Conservation (phyloP, 345 rosid genomes). For the Citrus medica region DNA sequence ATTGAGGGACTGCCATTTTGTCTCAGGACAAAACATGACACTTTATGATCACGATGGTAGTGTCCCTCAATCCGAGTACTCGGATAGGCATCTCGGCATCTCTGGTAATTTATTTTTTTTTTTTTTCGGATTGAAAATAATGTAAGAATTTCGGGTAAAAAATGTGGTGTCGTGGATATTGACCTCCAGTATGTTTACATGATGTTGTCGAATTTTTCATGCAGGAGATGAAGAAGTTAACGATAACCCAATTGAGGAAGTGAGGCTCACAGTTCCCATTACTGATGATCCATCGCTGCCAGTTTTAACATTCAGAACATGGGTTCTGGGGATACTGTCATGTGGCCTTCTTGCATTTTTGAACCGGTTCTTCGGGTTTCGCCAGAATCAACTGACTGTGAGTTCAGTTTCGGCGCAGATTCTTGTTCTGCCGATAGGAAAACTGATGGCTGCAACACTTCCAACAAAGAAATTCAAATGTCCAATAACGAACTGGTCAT, state of each 20-base stretch:
- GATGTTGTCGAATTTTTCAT: conserved; percentile 8
- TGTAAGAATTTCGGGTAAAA: too few relatives aligned
- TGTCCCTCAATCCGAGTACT: not conserved
- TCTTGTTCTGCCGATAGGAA: conserved; percentile 42
- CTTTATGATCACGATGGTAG: not conserved
- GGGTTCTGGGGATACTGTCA: conserved; percentile 43
- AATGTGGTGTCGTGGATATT: too few relatives aligned
- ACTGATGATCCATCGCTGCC: conserved; percentile 47
- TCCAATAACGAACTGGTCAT: conserved; percentile 33
- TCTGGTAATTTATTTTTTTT: not conserved
- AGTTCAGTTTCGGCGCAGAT: conserved; percentile 42
- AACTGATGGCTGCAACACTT: conserved; percentile 47
- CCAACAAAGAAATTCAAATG: conserved; percentile 29
- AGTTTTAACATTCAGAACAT: conserved; percentile 54
- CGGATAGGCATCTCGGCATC: not conserved
- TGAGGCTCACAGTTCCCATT: conserved; percentile 50
- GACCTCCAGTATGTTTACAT: too few relatives aligned
- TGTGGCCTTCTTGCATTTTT: conserved; percentile 49
- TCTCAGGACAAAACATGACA: not conserved
- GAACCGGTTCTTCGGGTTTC: conserved; percentile 49
- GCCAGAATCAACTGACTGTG: conserved; percentile 38
- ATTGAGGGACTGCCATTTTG: not conserved
- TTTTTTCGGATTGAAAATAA: not conserved
- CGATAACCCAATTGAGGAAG: conserved; percentile 58
- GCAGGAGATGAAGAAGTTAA: conserved; percentile 30